Evolutionary conservation across 495 filamentous ascomycete species (phyloP), one percentile per base, ranked within the genome.

Genomic region (Penicillium ochrochloron): DNA sequence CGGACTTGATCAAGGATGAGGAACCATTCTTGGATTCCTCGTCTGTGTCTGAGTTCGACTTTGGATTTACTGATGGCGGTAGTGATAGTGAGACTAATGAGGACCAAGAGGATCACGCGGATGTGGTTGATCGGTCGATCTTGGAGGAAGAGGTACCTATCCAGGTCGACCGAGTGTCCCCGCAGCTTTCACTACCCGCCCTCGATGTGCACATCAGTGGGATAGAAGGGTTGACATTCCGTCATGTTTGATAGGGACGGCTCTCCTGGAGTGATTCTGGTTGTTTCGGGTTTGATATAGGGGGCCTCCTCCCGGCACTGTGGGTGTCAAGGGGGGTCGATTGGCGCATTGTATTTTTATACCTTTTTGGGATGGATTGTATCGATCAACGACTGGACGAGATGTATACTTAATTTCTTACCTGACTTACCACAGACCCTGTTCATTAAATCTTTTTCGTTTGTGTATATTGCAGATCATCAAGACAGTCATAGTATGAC

Each of bases 31-130:
- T 60, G 10, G 39, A 56, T 5, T 62, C 59, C 14, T 66, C 61
- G 19, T 70, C 71, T 5, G 64, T 67, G 35, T 73, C 71, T 4
- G 69, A 70, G 2, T 72, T 72, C 44, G 66, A 74, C 60, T 74
- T 74, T 56, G 71, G 69, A 10, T 70, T 74, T 41, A 58, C 58
- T 11, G 65, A 65, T 48, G 57, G 15, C 17, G 53, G 15, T 3
- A 70, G 69, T 70, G 69, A 65, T 48, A 70, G 66, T 48, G 66
- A 70, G 25, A 63, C 58, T 3, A 50, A 48, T 59, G 23, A 44
- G 10, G 33, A 15, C 6, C 11, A 21, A n/a, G 54, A 64, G 1
- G 54, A 66, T 12, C 21, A 34, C 12, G 21, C 11, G 9, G 46
- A 59, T 44, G 21, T 27, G 21, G 29, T 54, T 44, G 52, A 59